These are phyloP conservation scores for Erodium maritimum DNA, from an alignment of 345 rosid genomes.

Conservation along the genomic window DNA sequence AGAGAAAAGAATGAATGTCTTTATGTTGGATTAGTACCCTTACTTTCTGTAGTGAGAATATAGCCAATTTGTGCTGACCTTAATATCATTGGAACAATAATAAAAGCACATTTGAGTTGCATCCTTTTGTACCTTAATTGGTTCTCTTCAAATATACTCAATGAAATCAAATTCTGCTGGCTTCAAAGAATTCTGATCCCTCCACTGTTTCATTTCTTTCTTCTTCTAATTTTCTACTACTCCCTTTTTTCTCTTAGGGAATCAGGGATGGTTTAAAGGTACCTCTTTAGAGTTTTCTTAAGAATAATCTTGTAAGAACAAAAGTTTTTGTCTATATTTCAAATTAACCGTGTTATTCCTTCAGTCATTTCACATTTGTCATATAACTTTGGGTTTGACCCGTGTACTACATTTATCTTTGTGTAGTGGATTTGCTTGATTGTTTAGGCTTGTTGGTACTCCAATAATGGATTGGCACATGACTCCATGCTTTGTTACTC, in stretches of 20 bases:
- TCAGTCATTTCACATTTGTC: neutral
- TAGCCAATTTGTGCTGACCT: neutral
- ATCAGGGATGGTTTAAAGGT: neutral
- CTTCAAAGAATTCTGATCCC: too few species aligned
- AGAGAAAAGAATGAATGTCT: neutral
- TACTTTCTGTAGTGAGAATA: neutral
- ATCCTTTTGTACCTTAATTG: neutral
- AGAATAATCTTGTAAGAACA: neutral
- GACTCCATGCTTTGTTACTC: neutral
- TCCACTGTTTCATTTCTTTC: too few species aligned
- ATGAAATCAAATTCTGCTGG: too few species aligned
- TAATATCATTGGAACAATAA: neutral
- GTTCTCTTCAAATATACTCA: neutral
- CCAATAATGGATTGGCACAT: neutral
- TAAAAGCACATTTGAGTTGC: neutral
- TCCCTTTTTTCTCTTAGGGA: too few species aligned
- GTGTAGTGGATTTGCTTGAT: neutral
- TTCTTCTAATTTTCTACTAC: too few species aligned
- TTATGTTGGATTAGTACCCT: too few species aligned
- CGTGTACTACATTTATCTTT: neutral
- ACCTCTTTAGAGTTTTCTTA: neutral
- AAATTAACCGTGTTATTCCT: neutral
- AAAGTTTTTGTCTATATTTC: neutral
- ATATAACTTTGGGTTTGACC: neutral
- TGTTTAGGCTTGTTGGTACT: neutral